Evolutionary conservation across 1,284 basidiomycete genomes (phyloP).

Genomic region (Leccinum cinnamomeum): DNA sequence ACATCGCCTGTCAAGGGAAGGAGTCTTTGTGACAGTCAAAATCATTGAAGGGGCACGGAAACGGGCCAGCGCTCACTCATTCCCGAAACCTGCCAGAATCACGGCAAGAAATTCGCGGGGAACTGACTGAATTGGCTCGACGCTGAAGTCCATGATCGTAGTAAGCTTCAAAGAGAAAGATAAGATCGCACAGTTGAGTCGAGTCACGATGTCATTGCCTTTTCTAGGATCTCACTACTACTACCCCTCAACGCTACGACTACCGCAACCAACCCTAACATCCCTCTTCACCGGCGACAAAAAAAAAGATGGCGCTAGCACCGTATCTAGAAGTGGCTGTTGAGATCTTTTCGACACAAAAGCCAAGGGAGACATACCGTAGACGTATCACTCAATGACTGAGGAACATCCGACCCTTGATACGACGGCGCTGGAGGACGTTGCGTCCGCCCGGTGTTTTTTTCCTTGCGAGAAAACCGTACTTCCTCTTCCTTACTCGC

Average conservation of each 20-base stretch:
- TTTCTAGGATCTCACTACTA: conserved; percentile 20
- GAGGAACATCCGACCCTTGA: conserved; percentile 42
- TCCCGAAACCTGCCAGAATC: conserved; percentile 83
- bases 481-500: conserved; percentile 35
- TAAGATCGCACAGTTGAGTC: conserved; percentile 7
- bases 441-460: conserved; percentile 33
- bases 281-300: neutral
- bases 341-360: neutral
- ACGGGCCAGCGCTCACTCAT: conserved; percentile 56
- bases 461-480: conserved; percentile 35
- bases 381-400: conserved; percentile 41
- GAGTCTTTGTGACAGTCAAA: conserved; percentile 50
- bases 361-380: conserved; percentile 15
- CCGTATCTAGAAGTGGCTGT: neutral
- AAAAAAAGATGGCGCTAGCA: neutral
- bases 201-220: conserved; percentile 18
- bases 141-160: conserved; percentile 59
- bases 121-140: conserved; percentile 48
- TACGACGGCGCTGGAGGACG: conserved; percentile 39
- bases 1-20: conserved; percentile 70
- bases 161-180: neutral
- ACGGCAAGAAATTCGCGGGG: conserved; percentile 80
- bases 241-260: neutral
- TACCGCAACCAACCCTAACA: neutral
- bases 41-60: neutral